Conservation (phyloP, 805 yeast genomes). For the Wickerhamomyces rabaulensis region DNA sequence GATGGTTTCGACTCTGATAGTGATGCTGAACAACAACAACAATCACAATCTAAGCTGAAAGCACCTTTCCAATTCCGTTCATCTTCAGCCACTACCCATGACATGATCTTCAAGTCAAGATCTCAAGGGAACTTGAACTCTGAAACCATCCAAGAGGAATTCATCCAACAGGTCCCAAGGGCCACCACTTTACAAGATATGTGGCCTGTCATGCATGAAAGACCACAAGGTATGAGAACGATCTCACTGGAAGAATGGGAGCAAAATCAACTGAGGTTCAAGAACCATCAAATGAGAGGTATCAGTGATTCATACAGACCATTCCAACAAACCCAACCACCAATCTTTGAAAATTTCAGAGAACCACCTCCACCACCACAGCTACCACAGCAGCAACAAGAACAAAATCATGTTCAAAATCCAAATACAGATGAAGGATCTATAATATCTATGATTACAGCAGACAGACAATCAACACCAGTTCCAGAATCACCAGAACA, state of each 20-base stretch:
- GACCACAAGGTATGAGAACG: slow-evolving; percentile 12
- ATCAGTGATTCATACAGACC: neutral
- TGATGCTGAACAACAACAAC: neutral
- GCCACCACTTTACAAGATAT: slow-evolving; percentile 12
- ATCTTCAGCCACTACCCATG: neutral
- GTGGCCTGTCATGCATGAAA: slow-evolving; percentile 11
- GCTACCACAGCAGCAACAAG: neutral
- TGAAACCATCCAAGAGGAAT: slow-evolving; percentile 1
- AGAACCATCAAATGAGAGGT: slow-evolving; percentile 3
- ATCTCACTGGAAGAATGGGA: slow-evolving; percentile 21
- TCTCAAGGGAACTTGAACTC: neutral
- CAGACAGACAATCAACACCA: neutral
- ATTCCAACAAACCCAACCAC: neutral
- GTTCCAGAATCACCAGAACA: neutral
- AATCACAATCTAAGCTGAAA: slow-evolving; percentile 9
- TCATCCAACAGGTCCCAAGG: slow-evolving; percentile 20
- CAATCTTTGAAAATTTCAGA: slow-evolving; percentile 1
- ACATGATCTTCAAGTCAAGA: neutral
- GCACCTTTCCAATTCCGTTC: neutral
- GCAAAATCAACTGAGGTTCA: slow-evolving; percentile 8
- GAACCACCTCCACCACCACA: neutral
- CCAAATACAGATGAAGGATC: slow-evolving; percentile 1
- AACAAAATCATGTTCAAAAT: slow-evolving; percentile 1
- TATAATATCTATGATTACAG: neutral
- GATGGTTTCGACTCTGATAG: neutral